phyloP scores from a whole-genome alignment of 345 rosid genomes.

The Psidium guajava region DNA sequence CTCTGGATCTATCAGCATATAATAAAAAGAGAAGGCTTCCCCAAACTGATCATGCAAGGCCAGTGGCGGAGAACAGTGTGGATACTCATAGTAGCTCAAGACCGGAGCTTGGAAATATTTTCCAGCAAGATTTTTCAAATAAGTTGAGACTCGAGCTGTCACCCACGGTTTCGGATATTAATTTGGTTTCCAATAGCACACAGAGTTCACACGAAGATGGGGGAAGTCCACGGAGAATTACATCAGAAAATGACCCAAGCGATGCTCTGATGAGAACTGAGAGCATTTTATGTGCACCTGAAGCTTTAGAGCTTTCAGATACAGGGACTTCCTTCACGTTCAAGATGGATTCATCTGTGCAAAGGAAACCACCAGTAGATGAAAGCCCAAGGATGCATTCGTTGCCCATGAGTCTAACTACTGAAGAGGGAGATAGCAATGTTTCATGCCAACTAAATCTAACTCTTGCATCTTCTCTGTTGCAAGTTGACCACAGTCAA shows the following conservation, averaged over 20 bases:
- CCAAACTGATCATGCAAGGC: constrained; percentile 43
- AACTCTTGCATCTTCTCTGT: constrained; percentile 68
- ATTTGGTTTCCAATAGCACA: constrained; percentile 65
- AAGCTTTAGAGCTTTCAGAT: constrained; percentile 68
- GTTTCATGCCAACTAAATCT: constrained; percentile 79
- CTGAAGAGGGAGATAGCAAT: constrained; percentile 60
- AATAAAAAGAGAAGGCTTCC: constrained; percentile 80
- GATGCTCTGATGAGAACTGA: constrained; percentile 33
- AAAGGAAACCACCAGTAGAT: constrained; percentile 24
- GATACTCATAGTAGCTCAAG: constrained; percentile 54
- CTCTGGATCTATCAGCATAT: constrained; percentile 59
- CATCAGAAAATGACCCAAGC: constrained; percentile 39
- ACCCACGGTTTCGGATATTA: constrained; percentile 72
- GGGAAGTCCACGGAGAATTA: constrained; percentile 31
- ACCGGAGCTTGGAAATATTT: constrained; percentile 48
- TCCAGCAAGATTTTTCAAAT: constrained; percentile 66
- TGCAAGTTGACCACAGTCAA: constrained; percentile 38
- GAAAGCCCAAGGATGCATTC: constrained; percentile 24
- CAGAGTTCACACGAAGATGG: constrained; percentile 79
- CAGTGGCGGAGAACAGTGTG: constrained; percentile 41
- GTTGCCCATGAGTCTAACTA: constrained; percentile 22
- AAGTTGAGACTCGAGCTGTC: constrained; percentile 73
- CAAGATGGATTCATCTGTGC: constrained; percentile 25
- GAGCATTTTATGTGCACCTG: constrained; percentile 36
- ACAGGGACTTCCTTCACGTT: constrained; percentile 57